A percentile compares a stretch with the other conserved stretches of the same genome.
phyloP scores from a whole-genome alignment of 2,329 filamentous ascomycete species.

The Neurospora sp. region DNA sequence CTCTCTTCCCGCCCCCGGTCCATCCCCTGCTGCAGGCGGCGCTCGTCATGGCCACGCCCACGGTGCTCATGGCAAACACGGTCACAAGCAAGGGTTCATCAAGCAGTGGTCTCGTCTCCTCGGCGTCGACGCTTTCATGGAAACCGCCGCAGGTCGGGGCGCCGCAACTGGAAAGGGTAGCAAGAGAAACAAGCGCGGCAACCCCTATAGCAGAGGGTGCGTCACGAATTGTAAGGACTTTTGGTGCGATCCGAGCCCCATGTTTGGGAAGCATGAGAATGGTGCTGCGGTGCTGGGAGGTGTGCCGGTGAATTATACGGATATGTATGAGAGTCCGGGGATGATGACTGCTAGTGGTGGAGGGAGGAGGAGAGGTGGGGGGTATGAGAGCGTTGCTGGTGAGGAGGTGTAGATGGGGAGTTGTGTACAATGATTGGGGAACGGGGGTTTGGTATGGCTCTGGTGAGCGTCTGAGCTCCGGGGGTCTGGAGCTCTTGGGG shows the following conservation, averaged over 20 bases:
- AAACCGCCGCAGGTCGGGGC: constrained; percentile 77
- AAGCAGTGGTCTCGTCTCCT: constrained; percentile 76
- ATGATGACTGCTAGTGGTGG: constrained; percentile 42
- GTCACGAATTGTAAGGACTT: constrained; percentile 93
- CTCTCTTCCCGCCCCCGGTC: constrained; percentile 48
- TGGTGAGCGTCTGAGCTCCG: neutral
- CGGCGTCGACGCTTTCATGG: constrained; percentile 87
- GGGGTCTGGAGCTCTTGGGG: neutral
- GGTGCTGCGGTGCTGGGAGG: constrained; percentile 72
- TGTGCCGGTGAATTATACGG: constrained; percentile 73
- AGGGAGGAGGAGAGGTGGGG: constrained; percentile 37
- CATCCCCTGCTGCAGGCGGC: constrained; percentile 33
- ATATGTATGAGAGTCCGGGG: constrained; percentile 76
- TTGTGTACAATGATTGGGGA: neutral
- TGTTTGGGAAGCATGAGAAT: constrained; percentile 66
- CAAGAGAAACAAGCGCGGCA: constrained; percentile 47
- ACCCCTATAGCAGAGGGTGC: constrained; percentile 77
- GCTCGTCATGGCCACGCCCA: constrained; percentile 26
- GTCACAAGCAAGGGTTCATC: constrained; percentile 46
- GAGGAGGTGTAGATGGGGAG: constrained; percentile 35
- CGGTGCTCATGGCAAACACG: constrained; percentile 26
- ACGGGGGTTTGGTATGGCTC: neutral
- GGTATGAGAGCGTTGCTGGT: constrained; percentile 54
- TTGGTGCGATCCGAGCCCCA: constrained; percentile 80
- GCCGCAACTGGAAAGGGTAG: constrained; percentile 49